Base-by-base conservation (phyloP, 352 stramenopile species). In the Phytophthora ohioensis region DNA sequence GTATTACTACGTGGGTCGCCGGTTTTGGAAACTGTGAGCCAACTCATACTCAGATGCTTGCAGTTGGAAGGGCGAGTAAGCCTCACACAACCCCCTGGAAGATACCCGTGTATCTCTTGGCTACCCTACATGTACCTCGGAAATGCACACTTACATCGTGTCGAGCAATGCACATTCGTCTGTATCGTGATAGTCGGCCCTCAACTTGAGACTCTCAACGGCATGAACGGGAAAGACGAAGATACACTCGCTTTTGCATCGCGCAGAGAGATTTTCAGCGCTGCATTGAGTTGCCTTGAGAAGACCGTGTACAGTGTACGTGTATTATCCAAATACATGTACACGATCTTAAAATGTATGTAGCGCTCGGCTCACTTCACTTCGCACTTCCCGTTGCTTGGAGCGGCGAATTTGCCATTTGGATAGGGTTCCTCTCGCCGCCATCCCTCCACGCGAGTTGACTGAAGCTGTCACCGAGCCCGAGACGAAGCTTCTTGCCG, bases 61-160 rank as follows among this genome's bases (percentile, higher is more conserved):
- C 32, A 55, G 48, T 36, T 74, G 61, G 48, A 75, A 58, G 17
- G 55, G 21, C 46, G 54, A 57, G 39, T 6, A 38, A 43, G 31
- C 36, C 34, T 57, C 63, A 76, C 63, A 55, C 63, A 76, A 69
- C 63, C 57, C 56, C 27, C 55, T 67, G 68, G 64, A 66, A 72
- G 48, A 67, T 75, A 30, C 52, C 56, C 13, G 35, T 13, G 36
- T 2, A 52, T 36, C 15, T 57, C 59, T 53, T 73, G 66, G 59
- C 31, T 54, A 56, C 52, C n/a, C 46, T 47, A 5, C 31, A 27
- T 27, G 21, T 27, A 27, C 21, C 47, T 27, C 10, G 10, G 34
- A 57, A 8, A 41, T 46, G n/a, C n/a, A 54, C 30, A 8, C n/a
- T 47, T 41, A 63, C 67, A 73, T 73, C 57, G 35, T 68, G 51